Conservation (phyloP, 2,329 filamentous ascomycete genomes). For the Cordyceps cicadae region DNA sequence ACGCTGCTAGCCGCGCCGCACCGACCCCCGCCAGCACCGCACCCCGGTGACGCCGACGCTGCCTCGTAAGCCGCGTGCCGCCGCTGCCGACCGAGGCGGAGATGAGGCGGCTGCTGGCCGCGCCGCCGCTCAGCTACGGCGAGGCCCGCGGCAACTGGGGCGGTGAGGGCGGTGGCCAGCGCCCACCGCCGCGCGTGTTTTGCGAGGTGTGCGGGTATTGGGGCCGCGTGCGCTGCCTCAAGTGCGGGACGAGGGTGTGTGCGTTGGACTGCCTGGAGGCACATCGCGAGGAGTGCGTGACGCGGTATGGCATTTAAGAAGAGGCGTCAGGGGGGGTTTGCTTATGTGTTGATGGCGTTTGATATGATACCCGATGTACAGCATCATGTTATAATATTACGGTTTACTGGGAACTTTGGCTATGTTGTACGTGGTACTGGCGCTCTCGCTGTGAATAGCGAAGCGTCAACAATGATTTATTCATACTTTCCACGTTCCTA, state of each 20-base stretch:
- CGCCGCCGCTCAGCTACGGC: slow-evolving; percentile 58
- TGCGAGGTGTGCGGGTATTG: slow-evolving; percentile 79
- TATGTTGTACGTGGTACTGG: background rate
- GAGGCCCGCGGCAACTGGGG: slow-evolving; percentile 48
- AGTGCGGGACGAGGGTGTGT: slow-evolving; percentile 72
- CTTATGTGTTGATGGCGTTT: background rate
- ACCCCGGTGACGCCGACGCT: slow-evolving; percentile 49
- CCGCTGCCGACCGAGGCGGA: slow-evolving; percentile 50
- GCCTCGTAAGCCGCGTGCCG: slow-evolving; percentile 50
- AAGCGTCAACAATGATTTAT: no score
- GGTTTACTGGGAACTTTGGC: background rate
- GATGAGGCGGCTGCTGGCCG: slow-evolving; percentile 54
- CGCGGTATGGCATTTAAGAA: slow-evolving; percentile 46
- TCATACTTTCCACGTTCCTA: no score
- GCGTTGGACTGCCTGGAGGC: slow-evolving; percentile 64
- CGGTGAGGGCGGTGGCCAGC: slow-evolving; percentile 16
- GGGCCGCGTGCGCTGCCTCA: slow-evolving; percentile 67
- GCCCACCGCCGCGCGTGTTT: slow-evolving; percentile 55
- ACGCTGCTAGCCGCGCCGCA: slow-evolving; percentile 29
- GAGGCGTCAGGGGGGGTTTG: background rate
- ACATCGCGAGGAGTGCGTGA: slow-evolving; percentile 64
- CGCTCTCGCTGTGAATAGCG: background rate
- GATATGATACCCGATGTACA: slow-evolving; percentile 5
- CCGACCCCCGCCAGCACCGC: slow-evolving; percentile 26
- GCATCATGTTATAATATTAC: background rate